Evolutionary conservation across 768 basidiomycete genomes (phyloP), one percentile per base, ranked within the genome.

Genomic region (Lactarius indigo): DNA sequence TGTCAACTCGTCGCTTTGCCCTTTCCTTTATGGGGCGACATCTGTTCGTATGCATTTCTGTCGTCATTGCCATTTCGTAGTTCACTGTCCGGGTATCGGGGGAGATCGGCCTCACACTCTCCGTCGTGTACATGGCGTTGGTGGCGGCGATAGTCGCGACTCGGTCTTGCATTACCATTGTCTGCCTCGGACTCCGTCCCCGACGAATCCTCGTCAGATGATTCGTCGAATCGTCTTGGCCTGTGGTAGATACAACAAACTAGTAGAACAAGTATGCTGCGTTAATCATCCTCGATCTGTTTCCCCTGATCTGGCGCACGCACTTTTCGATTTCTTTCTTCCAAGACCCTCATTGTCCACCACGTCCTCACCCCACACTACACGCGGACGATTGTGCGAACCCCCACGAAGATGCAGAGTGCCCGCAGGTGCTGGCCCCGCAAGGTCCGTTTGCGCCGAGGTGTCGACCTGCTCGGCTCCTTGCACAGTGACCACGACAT

Each of bases 231-330:
- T 59, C 74, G 78, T 64, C 84, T 83, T 1, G 90, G 89, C 73
- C 90, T 92, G 74, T 95, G 93, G 73, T 95, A 97, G 73, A 98
- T 96, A 76, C 95, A 98, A 75, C 95, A 98, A 59, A 97, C 95
- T 98, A 69, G n/a, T 98, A 69, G n/a, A 47, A n/a, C 30, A 39
- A 57, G 37, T 23, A 23, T 47, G 0, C 10, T 23, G 12, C 13
- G 26, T 52, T 13, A 52, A 26, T 50, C 47, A 12, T 50, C 23
- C 23, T 23, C n/a, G 26, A 13, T 52, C 26, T 52, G 50, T 52
- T 15, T 52, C n/a, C 6, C 47, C 23, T 50, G 47, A 23, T n/a
- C 23, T 26, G 50, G 23, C n/a, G 12, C 23, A 52, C 50, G 26
- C 13, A 52, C 50, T 52, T 79, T 98, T 98, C 33, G 93, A 94